Conservation (phyloP, 441 rosid species). For the Erysimum cheiri region DNA sequence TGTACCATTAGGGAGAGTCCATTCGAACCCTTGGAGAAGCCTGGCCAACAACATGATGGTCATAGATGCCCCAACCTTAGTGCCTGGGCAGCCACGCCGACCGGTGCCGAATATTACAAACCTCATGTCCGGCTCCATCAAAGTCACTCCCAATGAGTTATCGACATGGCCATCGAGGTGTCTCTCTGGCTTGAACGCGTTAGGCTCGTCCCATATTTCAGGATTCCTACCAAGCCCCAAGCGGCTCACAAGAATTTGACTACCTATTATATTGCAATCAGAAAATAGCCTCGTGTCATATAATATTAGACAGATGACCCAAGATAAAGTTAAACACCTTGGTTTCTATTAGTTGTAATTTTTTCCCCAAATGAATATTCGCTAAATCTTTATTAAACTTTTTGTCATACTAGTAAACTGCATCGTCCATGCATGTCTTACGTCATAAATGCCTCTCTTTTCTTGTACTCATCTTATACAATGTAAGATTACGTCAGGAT, state of each 20-base stretch:
- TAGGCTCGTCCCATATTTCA: slow-evolving; percentile 35
- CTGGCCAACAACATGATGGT: slow-evolving; percentile 45
- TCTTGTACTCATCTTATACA: neutral
- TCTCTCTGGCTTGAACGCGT: slow-evolving; percentile 44
- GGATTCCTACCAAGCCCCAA: slow-evolving; percentile 35
- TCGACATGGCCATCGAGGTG: slow-evolving; percentile 28
- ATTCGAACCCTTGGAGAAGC: slow-evolving; percentile 45
- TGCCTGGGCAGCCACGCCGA: slow-evolving; percentile 42
- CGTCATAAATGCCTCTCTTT: neutral
- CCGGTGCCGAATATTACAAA: slow-evolving; percentile 48
- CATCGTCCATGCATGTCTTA: neutral
- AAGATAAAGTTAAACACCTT: no score
- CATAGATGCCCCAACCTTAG: slow-evolving; percentile 38
- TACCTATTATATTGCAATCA: neutral
- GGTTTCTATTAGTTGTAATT: no score
- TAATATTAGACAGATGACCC: neutral
- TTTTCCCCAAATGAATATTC: no score
- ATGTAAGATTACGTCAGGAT: neutral
- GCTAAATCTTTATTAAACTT: no score
- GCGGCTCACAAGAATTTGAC: slow-evolving; percentile 34
- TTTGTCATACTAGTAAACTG: no score
- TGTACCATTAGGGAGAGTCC: slow-evolving; percentile 22
- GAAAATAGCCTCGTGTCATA: neutral
- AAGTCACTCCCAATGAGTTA: slow-evolving; percentile 24
- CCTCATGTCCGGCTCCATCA: slow-evolving; percentile 42